Evolutionary conservation across 2,329 filamentous ascomycete genomes (phyloP).

Genomic region (Ascochyta koolunga): DNA sequence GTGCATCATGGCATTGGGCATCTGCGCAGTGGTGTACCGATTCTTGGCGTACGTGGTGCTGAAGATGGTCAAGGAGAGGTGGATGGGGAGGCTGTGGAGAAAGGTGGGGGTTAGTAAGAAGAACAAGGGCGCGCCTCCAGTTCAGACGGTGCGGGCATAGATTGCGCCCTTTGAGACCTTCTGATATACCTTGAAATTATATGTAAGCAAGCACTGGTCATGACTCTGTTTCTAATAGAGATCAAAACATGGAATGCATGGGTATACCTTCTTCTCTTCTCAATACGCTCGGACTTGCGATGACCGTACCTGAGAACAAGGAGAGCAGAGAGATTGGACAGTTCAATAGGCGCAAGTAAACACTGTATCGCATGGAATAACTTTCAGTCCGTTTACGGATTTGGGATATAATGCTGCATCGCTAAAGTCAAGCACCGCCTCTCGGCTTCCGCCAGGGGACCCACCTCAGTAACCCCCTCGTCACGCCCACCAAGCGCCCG

Average conservation of each 20-base stretch:
- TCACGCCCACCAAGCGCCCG: neutral
- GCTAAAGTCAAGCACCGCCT: neutral
- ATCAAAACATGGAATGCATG: no score
- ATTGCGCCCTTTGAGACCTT: neutral
- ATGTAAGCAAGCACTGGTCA: neutral
- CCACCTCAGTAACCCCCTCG: neutral
- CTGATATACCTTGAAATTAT: neutral
- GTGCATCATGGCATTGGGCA: slow-evolving; percentile 68
- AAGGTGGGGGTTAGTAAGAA: slow-evolving; percentile 27
- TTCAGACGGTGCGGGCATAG: neutral
- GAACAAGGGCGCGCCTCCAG: slow-evolving; percentile 6
- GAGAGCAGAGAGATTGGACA: no score
- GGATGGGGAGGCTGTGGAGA: slow-evolving; percentile 48
- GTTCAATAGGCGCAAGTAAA: neutral
- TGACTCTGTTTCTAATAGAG: no score
- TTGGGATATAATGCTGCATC: neutral
- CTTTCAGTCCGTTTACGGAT: neutral
- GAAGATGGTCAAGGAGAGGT: slow-evolving; percentile 60
- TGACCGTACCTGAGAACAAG: no score
- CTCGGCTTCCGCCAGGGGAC: neutral
- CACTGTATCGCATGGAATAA: neutral
- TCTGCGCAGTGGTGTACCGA: slow-evolving; percentile 69
- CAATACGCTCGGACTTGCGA: no score
- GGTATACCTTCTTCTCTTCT: no score
- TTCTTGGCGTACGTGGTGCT: slow-evolving; percentile 66